Evolutionary conservation across 2,329 filamentous ascomycete genomes (phyloP).

Genomic region (Calycina marina): DNA sequence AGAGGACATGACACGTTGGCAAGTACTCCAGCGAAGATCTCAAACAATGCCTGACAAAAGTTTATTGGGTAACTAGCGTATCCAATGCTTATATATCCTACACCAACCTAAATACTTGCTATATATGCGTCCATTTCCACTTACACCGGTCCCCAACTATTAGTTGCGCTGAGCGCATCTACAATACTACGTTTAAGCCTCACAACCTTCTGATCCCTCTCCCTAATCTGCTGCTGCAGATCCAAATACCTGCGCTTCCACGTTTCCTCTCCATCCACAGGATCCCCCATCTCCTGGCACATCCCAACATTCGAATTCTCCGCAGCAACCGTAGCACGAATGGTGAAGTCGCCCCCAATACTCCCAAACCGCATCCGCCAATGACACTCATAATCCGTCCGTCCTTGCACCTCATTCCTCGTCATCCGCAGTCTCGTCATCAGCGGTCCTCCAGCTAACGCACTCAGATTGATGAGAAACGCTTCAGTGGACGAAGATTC

Average conservation of each 20-base stretch:
- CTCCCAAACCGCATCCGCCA: constrained; percentile 43
- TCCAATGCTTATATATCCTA: no score
- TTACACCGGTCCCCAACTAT: constrained; percentile 3
- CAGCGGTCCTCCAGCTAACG: constrained; percentile 39
- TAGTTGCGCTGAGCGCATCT: constrained; percentile 18
- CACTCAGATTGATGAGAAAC: constrained; percentile 44
- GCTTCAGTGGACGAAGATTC: constrained; percentile 36
- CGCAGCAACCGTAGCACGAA: constrained; percentile 29
- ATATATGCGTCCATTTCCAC: no score
- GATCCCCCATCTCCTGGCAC: constrained; percentile 6
- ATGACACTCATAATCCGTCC: constrained; percentile 33
- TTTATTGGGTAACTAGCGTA: no score
- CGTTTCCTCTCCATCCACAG: constrained; percentile 16
- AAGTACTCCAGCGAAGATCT: no score
- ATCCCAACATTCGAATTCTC: constrained; percentile 15
- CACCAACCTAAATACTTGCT: no score
- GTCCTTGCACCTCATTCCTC: constrained; percentile 29
- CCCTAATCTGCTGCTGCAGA: constrained; percentile 43
- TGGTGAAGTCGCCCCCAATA: constrained; percentile 36
- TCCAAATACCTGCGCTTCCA: constrained; percentile 41
- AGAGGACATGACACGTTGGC: no score
- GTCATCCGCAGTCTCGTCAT: constrained; percentile 30
- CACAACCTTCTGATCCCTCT: constrained; percentile 38
- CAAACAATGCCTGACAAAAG: no score
- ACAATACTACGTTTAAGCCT: constrained; percentile 30